Evolutionary conservation across 1,139 yeast species (phyloP), one percentile per base, ranked within the genome.

Genomic region (Debaryomyces sp.): DNA sequence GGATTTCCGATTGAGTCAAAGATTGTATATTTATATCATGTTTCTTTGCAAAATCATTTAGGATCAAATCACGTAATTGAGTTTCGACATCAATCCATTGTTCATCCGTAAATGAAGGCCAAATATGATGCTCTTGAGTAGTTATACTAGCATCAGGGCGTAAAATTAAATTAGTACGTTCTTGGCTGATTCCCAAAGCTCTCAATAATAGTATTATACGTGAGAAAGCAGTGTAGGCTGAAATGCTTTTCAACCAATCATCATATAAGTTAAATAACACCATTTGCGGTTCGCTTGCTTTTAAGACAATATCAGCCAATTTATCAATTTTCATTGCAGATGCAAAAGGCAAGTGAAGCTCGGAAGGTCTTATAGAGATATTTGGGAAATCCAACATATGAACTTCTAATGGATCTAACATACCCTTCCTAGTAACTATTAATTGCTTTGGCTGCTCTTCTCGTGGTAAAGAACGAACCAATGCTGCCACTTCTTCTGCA

Each of bases 371-470:
- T 36, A 94, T 87, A 0, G 96, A 81, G 47, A 92, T 86, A 64
- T 91, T 91, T 18, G 98, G 97, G 75, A 92, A 94, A 66, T 95
- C 99, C 51, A 94, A 79, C 96, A 94, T 89, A 60, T 94, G 99
- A 35, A 91, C 98, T 60, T 92, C 98, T 47, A 95, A 71, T 2
- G 99, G 99, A 72, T 95, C 99, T 54, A 89, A 66, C 78, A 94
- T 87, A 21, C 97, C 96, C 61, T 88, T 89, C 58, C 98, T 77
- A 0, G 97, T 88, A 9, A 89, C 92, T 63, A 94, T 89, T 50
- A 95, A 74, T 66, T 92, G 97, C 59, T 87, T 87, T 1, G 99
- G 99, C 61, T 92, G 97, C 66, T 94, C 97, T 63, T 94, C 97
- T 48, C 83, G 79, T 0, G 98, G 98, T 50, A 94, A 70, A 0